Percentiles rank a stretch among this genome's conserved stretches.
Evolutionary conservation across 352 stramenopile species (phyloP).

Genomic region (Phytophthora ramorum): DNA sequence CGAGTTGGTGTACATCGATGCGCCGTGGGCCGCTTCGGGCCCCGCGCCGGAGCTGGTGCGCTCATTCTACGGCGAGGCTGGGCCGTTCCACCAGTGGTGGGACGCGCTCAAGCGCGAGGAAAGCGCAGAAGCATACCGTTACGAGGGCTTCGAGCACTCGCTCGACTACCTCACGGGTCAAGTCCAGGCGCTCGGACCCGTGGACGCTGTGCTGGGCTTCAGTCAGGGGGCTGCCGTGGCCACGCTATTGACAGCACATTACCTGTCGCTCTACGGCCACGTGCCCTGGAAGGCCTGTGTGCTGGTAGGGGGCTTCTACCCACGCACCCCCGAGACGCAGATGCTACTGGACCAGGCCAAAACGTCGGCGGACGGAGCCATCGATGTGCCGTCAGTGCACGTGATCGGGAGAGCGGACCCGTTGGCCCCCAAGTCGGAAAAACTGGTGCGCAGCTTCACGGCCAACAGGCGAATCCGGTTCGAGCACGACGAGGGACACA

Average conservation of each 20-base stretch:
- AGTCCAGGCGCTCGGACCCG: constrained; percentile 51
- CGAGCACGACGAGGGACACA: constrained; percentile 83
- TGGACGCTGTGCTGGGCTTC: constrained; percentile 80
- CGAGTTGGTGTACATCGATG: constrained; percentile 75
- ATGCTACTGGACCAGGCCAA: constrained; percentile 55
- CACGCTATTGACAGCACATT: constrained; percentile 75
- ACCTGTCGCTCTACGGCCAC: constrained; percentile 38
- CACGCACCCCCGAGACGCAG: constrained; percentile 52
- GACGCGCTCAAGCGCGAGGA: constrained; percentile 54
- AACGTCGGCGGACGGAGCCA: constrained; percentile 32
- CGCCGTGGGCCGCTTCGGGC: constrained; percentile 62
- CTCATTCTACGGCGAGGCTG: constrained; percentile 57
- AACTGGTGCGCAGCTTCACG: constrained; percentile 57
- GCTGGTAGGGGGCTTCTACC: constrained; percentile 70
- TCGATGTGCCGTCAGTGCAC: constrained; percentile 77
- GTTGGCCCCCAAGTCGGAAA: constrained; percentile 53
- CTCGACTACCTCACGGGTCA: constrained; percentile 61
- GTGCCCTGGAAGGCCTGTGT: constrained; percentile 71
- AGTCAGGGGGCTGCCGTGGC: constrained; percentile 69
- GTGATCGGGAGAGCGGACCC: constrained; percentile 61
- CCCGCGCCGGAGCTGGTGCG: constrained; percentile 68
- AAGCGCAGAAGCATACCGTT: constrained; percentile 41
- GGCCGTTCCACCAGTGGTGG: constrained; percentile 86
- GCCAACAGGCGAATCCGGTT: constrained; percentile 45
- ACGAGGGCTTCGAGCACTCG: constrained; percentile 72